Conservation (phyloP, 139 green algal genomes). For the Chlorella ohadii region DNA sequence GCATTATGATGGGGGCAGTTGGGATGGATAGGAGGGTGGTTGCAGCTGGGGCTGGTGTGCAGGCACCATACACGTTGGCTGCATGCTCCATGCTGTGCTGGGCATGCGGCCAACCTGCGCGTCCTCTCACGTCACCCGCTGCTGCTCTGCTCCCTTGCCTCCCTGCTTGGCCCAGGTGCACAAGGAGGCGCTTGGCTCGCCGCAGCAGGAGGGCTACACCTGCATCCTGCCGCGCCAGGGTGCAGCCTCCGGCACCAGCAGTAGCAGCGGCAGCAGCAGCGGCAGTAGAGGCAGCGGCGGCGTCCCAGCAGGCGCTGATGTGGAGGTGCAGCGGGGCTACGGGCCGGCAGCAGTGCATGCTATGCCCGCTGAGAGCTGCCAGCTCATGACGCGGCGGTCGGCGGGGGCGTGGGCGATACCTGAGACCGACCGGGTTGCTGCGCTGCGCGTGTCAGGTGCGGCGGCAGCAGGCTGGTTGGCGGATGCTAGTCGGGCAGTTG, state of each 20-base stretch:
- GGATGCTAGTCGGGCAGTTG: background rate
- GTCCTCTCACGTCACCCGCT: no score
- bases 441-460: slow-evolving; percentile 15
- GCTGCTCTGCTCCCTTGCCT: no score
- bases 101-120: no score
- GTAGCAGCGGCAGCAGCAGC: background rate
- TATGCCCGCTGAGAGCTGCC: slow-evolving; percentile 23
- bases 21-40: background rate
- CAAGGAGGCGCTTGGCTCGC: slow-evolving; percentile 56
- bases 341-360: slow-evolving; percentile 22
- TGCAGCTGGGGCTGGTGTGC: background rate
- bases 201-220: slow-evolving; percentile 48
- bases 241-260: background rate
- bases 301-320: background rate
- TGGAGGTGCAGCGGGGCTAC: slow-evolving; percentile 32
- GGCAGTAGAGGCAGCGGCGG: background rate
- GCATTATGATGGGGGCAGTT: background rate
- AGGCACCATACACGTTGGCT: no score
- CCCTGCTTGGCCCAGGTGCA: slow-evolving; percentile 20
- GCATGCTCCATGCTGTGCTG: no score
- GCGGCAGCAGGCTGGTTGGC: background rate
- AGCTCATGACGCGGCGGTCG: slow-evolving; percentile 32
- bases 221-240: slow-evolving; percentile 33
- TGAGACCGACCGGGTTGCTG: background rate
- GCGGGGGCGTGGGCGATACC: slow-evolving; percentile 12